Percentiles rank a stretch among this genome's conserved stretches.
Evolutionary conservation across 2,329 filamentous ascomycete genomes (phyloP).

Genomic region (Paecilomyces fulvus): DNA sequence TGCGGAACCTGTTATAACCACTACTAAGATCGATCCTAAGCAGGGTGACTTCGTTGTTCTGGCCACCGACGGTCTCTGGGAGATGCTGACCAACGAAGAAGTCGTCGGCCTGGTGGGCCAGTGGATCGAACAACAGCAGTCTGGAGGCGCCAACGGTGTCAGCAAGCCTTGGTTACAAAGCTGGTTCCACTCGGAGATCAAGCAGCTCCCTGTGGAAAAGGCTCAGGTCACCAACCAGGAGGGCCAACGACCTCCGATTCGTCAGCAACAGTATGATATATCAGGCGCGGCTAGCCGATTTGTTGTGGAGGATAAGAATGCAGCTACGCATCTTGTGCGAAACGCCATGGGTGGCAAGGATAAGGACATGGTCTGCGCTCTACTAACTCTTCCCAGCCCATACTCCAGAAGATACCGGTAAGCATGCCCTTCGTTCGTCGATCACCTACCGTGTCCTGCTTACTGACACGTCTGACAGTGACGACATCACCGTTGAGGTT

Average conservation of each 20-base stretch:
- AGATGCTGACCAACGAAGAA: conserved; percentile 98
- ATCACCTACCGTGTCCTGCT: neutral
- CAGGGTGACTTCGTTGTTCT: conserved; percentile 93
- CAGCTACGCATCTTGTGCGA: conserved; percentile 86
- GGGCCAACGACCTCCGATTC: conserved; percentile 74
- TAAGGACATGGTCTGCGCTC: conserved; percentile 82
- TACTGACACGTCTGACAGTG: conserved; percentile 46
- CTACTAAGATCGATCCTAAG: conserved; percentile 79
- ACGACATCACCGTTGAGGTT: conserved; percentile 94
- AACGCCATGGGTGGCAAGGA: conserved; percentile 93
- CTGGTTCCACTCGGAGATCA: conserved; percentile 53
- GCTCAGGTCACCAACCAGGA: conserved; percentile 40
- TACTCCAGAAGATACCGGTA: conserved; percentile 87
- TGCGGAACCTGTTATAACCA: conserved; percentile 88
- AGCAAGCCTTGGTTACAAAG: conserved; percentile 58
- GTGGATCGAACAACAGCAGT: conserved; percentile 76
- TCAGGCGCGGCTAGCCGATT: conserved; percentile 65
- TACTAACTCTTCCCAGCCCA: conserved; percentile 83
- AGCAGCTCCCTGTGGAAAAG: conserved; percentile 69
- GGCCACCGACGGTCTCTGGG: conserved; percentile 95
- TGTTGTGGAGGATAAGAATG: conserved; percentile 89
- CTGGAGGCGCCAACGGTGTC: conserved; percentile 29
- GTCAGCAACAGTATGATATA: conserved; percentile 84
- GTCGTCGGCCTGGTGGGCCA: conserved; percentile 93
- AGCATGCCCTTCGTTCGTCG: conserved; percentile 16